Conservation (phyloP, 768 basidiomycete species). For the Collybia sp. region DNA sequence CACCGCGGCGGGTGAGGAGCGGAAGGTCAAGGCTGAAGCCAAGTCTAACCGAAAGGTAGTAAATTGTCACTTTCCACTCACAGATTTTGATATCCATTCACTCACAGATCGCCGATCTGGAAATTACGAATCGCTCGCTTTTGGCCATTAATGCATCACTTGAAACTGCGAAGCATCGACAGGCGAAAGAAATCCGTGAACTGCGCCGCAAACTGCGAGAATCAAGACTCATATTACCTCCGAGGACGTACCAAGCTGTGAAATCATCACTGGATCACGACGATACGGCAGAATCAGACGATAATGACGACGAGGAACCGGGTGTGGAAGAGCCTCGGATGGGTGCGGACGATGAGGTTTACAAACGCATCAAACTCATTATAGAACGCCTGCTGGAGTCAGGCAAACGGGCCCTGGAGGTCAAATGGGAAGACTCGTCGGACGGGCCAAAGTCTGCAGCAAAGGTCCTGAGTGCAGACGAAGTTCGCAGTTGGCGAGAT, state of each 20-base stretch:
- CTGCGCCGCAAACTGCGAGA: constrained; percentile 80
- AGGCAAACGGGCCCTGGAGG: constrained; percentile 60
- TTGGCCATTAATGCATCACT: constrained; percentile 81
- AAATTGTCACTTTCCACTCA: neutral
- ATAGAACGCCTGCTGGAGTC: constrained; percentile 57
- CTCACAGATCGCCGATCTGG: constrained; percentile 81
- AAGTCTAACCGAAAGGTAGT: constrained; percentile 84
- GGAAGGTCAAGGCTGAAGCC: constrained; percentile 62
- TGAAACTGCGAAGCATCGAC: constrained; percentile 74
- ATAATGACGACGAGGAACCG: constrained; percentile 41
- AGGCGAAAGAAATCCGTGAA: constrained; percentile 83
- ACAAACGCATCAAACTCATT: constrained; percentile 57
- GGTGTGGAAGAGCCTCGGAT: constrained; percentile 21
- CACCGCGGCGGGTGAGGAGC: constrained; percentile 27
- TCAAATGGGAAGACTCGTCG: constrained; percentile 45
- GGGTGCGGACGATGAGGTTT: constrained; percentile 47
- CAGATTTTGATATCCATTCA: neutral
- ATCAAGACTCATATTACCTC: constrained; percentile 73
- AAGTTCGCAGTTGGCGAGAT: constrained; percentile 58
- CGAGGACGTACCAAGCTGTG: constrained; percentile 52
- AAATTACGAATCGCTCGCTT: constrained; percentile 86
- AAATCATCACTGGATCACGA: constrained; percentile 43
- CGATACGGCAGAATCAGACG: constrained; percentile 38
- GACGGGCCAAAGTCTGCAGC: constrained; percentile 40
- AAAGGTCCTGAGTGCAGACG: constrained; percentile 72